Evolutionary conservation across 148 eudicot species (phyloP), one percentile per base, ranked within the genome.

Genomic region (Amaranthus cruentus): DNA sequence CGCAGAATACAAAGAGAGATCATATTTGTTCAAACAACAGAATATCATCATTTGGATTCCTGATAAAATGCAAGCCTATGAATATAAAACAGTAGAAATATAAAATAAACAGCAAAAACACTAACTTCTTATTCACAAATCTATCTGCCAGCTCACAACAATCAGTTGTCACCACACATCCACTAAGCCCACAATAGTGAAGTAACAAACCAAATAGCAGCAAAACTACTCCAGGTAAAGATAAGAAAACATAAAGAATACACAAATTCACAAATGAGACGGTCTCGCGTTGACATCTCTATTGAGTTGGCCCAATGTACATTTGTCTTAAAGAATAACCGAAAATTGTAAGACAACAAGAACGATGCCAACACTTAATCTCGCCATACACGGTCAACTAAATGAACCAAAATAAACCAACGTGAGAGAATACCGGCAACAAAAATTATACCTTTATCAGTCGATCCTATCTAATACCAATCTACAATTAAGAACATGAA

Each of bases 21-120:
- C 77, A 75, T 48, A 52, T 68, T 59, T 64, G 61, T 55, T 66
- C 68, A 68, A 76, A 67, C 64, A 75, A 60, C 59, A 76, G 66
- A 67, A 12, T 52, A 21, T 66, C 66, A 75, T 43, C 77, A 66
- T 66, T 65, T 55, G 66, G 58, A 18, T 55, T 75, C 72, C 77
- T 75, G 66, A 75, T 48, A 75, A 75, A 71, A 75, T 57, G 72
- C 56, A 75, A 56, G 54, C 57, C 62, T 53, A 56, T 42, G 77
- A 68, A 50, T 67, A 67, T 28, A 74, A 66, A 6, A 47, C 56
- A 67, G 38, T 38, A 66, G 52, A 21, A 13, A 55, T 7, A 57
- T 8, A 21, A 47, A 6, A 47, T 2, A 54, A 55, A 55, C 4
- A 64, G n/a, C 11, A 5, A 57, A 38, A 71, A 6, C 42, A 54